Evolutionary conservation across 192 early-diverging fungal species (phyloP).

Genomic region (Spinellus fusiger): DNA sequence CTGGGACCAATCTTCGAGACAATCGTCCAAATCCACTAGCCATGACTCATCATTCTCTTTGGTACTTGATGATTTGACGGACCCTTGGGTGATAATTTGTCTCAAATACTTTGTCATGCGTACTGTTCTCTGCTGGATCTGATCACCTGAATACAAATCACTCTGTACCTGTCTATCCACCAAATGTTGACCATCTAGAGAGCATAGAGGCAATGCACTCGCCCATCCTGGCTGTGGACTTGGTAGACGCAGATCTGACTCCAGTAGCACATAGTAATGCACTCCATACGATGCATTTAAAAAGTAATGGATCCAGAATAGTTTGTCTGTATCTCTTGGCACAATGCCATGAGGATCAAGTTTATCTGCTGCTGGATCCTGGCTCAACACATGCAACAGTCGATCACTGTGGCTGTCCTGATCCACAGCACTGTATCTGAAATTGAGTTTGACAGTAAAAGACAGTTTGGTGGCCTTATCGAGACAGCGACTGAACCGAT

Average conservation of each 20-base stretch:
- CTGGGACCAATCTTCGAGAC: conserved; percentile 32
- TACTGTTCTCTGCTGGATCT: conserved; percentile 16
- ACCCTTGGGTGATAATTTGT: conserved; percentile 3
- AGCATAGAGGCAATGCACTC: conserved; percentile 11
- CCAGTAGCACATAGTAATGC: conserved; percentile 22
- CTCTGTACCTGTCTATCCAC: conserved; percentile 23
- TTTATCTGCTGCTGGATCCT: conserved; percentile 1
- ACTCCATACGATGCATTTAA: conserved; percentile 28
- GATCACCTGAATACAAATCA: conserved; percentile 18
- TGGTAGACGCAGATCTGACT: conserved; percentile 11
- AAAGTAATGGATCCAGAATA: conserved; percentile 28
- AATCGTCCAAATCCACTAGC: conserved; percentile 28
- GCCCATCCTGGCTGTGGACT: conserved; percentile 11
- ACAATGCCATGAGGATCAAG: conserved; percentile 17
- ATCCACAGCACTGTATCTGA: neutral
- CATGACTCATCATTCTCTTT: conserved; percentile 28
- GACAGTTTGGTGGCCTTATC: conserved; percentile 27
- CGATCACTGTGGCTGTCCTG: neutral
- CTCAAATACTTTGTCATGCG: conserved; percentile 25
- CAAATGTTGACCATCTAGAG: conserved; percentile 11
- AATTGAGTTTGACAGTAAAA: conserved; percentile 3
- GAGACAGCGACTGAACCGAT: conserved; percentile 16
- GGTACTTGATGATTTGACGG: neutral
- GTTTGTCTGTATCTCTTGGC: conserved; percentile 12
- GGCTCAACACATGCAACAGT: neutral